Conservation (phyloP, 2,329 filamentous ascomycete species). For the Leptographium flavum region DNA sequence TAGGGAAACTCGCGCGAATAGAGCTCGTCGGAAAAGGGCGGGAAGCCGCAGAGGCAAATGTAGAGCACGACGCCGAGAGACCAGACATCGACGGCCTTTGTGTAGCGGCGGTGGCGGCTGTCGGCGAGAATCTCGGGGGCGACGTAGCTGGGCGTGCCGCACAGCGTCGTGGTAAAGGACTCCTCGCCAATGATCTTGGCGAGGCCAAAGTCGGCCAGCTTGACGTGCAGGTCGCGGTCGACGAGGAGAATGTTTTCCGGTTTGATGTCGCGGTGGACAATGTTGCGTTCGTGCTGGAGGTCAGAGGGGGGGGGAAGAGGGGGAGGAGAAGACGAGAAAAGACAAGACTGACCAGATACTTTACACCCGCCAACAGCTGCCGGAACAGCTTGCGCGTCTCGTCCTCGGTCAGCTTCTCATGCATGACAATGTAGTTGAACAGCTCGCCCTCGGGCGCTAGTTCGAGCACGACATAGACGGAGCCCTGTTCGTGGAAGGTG, state of each 20-base stretch:
- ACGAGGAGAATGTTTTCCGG: constrained; percentile 88
- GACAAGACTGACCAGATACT: constrained; percentile 62
- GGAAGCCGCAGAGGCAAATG: constrained; percentile 93
- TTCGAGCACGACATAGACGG: constrained; percentile 83
- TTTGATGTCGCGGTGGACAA: constrained; percentile 96
- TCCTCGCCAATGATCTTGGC: constrained; percentile 98
- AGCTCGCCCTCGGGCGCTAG: constrained; percentile 85
- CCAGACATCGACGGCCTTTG: constrained; percentile 91
- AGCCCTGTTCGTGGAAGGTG: constrained; percentile 82
- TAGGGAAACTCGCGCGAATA: constrained; percentile 71
- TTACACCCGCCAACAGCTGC: constrained; percentile 85
- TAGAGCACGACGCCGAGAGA: constrained; percentile 95
- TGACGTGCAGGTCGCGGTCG: constrained; percentile 73
- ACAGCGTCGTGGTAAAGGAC: constrained; percentile 91
- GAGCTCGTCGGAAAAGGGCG: constrained; percentile 91
- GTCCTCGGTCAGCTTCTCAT: constrained; percentile 71
- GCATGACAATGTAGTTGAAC: constrained; percentile 88
- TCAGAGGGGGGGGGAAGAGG: not conserved
- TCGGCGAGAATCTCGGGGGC: constrained; percentile 89
- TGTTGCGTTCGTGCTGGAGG: constrained; percentile 78
- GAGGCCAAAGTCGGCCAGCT: constrained; percentile 90
- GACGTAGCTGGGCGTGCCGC: constrained; percentile 94
- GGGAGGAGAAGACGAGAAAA: not conserved
- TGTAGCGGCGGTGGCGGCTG: constrained; percentile 71
- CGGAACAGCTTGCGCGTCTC: constrained; percentile 79